Evolutionary conservation across 2,329 filamentous ascomycete species (phyloP).

Genomic region (Macroventuria anomochaeta): DNA sequence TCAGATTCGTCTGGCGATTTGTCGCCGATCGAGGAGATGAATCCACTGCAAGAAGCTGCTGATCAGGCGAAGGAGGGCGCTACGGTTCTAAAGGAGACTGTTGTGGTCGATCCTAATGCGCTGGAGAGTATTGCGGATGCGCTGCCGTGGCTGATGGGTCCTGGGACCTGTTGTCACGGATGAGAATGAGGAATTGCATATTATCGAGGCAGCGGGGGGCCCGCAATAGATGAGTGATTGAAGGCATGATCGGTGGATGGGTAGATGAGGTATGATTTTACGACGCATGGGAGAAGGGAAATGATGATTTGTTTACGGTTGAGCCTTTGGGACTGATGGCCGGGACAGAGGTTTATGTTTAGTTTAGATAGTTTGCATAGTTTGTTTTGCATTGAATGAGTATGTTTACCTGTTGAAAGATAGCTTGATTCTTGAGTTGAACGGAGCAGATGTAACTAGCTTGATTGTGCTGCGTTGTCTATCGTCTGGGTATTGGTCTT

Average conservation of each 20-base stretch:
- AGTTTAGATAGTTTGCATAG: background rate
- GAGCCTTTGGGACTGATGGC: conserved; percentile 2
- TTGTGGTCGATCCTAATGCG: background rate
- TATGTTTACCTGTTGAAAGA: background rate
- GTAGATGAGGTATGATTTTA: background rate
- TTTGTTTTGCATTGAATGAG: background rate
- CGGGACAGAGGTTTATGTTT: conserved; percentile 9
- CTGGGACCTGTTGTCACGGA: background rate
- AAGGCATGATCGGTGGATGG: no score
- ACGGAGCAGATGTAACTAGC: no score
- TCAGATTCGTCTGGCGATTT: background rate
- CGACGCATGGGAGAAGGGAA: background rate
- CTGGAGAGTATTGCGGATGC: conserved; percentile 8
- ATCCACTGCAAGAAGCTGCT: conserved; percentile 9
- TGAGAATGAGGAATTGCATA: background rate
- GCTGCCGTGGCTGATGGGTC: conserved; percentile 3
- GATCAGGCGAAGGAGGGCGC: conserved; percentile 3
- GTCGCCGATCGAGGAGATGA: background rate
- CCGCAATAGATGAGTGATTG: background rate
- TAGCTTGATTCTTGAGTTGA: background rate
- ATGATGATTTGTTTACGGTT: background rate
- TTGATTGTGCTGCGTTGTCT: background rate
- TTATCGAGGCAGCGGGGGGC: no score
- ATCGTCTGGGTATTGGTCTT: background rate
- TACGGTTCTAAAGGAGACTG: background rate